These are phyloP conservation scores for Chlorella variabilis DNA, from an alignment of 163 green algal species.

Conservation along the genomic window DNA sequence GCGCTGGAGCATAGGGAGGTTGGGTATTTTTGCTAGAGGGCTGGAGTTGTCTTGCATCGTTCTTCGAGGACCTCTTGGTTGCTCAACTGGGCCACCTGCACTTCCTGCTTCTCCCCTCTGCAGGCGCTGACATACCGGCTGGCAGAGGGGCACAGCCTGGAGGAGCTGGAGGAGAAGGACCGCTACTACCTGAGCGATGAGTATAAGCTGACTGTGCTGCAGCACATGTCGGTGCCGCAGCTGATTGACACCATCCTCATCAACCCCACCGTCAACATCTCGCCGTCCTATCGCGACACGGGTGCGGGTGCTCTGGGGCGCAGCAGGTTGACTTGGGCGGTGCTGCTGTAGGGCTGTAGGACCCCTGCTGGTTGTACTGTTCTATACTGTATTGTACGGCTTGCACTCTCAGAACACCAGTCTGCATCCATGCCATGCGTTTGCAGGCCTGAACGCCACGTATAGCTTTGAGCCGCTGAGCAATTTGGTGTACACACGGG, in stretches of 20 bases:
- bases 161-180: constrained; percentile 67
- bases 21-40: too few relatives aligned
- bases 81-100: too few relatives aligned
- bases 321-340: too few relatives aligned
- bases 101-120: neutral
- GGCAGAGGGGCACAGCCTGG: constrained; percentile 47
- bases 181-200: constrained; percentile 81
- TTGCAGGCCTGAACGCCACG: constrained; percentile 75
- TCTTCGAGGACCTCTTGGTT: too few relatives aligned
- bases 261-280: constrained; percentile 87
- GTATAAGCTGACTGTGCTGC: constrained; percentile 90
- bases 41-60: too few relatives aligned
- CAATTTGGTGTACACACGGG: constrained; percentile 95
- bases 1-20: neutral
- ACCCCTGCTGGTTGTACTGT: too few relatives aligned
- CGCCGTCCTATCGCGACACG: constrained; percentile 88
- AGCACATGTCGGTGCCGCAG: constrained; percentile 55
- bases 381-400: neutral
- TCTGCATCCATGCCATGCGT: too few relatives aligned
- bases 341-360: too few relatives aligned
- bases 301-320: neutral
- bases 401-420: too few relatives aligned
- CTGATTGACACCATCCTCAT: constrained; percentile 94
- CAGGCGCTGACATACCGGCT: constrained; percentile 80
- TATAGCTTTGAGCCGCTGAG: constrained; percentile 92